Percentiles rank a stretch among this genome's conserved stretches.
These are phyloP conservation scores for Capronia americana DNA, from an alignment of 2,329 filamentous ascomycete species.

Conservation along the genomic window DNA sequence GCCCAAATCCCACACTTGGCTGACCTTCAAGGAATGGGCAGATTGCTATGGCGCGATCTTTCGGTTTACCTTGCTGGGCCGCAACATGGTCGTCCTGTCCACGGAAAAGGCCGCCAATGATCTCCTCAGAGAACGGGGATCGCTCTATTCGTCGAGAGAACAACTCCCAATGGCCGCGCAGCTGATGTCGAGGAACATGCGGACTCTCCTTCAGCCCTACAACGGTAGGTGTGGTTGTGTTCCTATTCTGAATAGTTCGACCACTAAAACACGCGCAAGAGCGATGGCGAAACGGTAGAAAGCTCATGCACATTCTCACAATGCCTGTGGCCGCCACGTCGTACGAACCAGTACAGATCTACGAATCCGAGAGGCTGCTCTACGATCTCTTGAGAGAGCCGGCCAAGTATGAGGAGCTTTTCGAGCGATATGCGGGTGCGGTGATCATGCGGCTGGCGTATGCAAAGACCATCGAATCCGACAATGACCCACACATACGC, in stretches of 20 bases:
- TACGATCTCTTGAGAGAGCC: slow-evolving; percentile 43
- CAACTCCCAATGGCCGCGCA: slow-evolving; percentile 45
- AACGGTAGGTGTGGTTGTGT: slow-evolving; percentile 34
- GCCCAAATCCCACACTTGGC: slow-evolving; percentile 48
- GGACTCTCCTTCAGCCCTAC: slow-evolving; percentile 44
- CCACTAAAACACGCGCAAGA: slow-evolving; percentile 13
- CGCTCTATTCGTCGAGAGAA: slow-evolving; percentile 48
- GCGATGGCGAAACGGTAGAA: slow-evolving; percentile 51
- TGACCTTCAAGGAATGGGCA: slow-evolving; percentile 49
- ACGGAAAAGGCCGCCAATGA: slow-evolving; percentile 51
- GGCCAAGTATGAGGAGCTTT: slow-evolving; percentile 44
- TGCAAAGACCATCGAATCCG: slow-evolving; percentile 40
- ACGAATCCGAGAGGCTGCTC: slow-evolving; percentile 42
- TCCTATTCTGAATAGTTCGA: slow-evolving; percentile 44
- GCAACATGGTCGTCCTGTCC: slow-evolving; percentile 47
- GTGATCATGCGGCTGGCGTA: slow-evolving; percentile 48
- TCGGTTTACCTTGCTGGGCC: slow-evolving; percentile 52
- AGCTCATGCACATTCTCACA: slow-evolving; percentile 52
- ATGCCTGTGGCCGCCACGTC: slow-evolving; percentile 42
- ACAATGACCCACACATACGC: slow-evolving; percentile 34
- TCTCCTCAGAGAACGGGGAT: slow-evolving; percentile 50
- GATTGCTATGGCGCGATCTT: slow-evolving; percentile 51
- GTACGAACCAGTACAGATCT: slow-evolving; percentile 43
- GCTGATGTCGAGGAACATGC: slow-evolving; percentile 42
- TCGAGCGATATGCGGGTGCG: slow-evolving; percentile 48